Base-by-base conservation (phyloP, 2,329 filamentous ascomycete species). In the Alternaria solani region DNA sequence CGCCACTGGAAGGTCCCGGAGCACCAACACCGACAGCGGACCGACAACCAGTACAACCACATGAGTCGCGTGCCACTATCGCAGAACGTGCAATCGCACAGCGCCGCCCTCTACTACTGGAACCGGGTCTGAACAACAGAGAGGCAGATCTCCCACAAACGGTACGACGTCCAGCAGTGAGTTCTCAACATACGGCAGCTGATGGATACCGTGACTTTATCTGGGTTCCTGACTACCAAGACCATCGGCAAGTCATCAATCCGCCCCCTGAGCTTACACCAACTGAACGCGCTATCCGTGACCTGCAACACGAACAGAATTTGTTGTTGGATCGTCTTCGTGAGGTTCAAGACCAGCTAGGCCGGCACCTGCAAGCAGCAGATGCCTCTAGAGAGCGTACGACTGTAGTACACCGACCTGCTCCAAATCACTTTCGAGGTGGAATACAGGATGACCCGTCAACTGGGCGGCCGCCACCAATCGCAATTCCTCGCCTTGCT, bases 1-100 rank as follows among this genome's bases (percentile, higher is more conserved):
- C 11, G 20, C 11, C 11, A 12, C 46, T 34, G 46, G 46, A n/a
- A 25, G 28, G 20, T 8, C 20, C 46, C 12, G 23, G 20, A 3
- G 18, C 39, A 12, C 30, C 30, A 25, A 49, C 20, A 49, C 14
- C 46, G 8, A 49, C 30, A 25, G 7, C 16, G 20, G 36, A 49
- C n/a, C 7, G 18, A 25, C 30, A 25, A 20, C 16, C 30, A 25
- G 5, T 34, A 25, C 46, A 36, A 25, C 30, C 46, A 38, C 46
- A 32, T 20, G 51, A 53, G 51, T 53, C 51, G 43, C 51, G 51
- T 23, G 51, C 39, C 26, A 30, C 14, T 30, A 18, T 53, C n/a
- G 51, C 51, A 32, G 18, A 38, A 42, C 51, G 51, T 53, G 39
- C 51, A 25, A 53, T 53, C 6, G 51, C 51, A 30, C 36, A 53